Percentiles rank a stretch among this genome's conserved stretches.
Conservation (phyloP, 2,329 filamentous ascomycete species). For the Penicillium sp. region DNA sequence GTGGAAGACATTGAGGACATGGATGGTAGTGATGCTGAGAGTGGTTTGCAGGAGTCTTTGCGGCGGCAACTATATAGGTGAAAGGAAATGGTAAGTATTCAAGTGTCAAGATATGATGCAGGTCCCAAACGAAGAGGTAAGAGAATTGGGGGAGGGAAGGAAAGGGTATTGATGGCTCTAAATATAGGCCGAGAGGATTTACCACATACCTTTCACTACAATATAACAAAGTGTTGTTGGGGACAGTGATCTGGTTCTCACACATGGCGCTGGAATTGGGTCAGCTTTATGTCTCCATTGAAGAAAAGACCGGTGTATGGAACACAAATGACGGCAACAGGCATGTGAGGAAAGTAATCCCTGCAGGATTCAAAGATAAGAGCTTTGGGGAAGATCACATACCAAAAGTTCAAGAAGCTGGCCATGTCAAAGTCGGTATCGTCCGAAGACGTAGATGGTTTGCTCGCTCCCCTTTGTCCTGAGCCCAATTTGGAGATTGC, state of each 20-base stretch:
- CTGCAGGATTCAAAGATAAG: constrained; percentile 18
- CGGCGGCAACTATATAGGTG: constrained; percentile 35
- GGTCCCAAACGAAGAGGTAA: neutral
- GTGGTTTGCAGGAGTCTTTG: constrained; percentile 40
- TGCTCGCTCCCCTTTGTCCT: constrained; percentile 17
- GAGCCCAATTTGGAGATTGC: constrained; percentile 31
- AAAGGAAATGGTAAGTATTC: neutral
- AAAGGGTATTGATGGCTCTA: neutral
- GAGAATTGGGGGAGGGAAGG: neutral
- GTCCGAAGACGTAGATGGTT: constrained; percentile 15
- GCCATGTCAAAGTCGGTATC: constrained; percentile 34
- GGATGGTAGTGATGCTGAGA: constrained; percentile 33
- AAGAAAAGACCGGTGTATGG: constrained; percentile 13
- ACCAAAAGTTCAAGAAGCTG: constrained; percentile 42
- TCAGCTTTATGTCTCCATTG: constrained; percentile 22
- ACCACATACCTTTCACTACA: constrained; percentile 55
- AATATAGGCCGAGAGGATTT: neutral
- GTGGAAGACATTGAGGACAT: constrained; percentile 25
- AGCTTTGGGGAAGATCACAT: constrained; percentile 17
- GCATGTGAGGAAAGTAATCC: constrained; percentile 15
- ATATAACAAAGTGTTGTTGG: constrained; percentile 53
- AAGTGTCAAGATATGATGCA: constrained; percentile 1
- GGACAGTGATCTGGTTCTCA: constrained; percentile 57
- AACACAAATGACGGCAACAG: constrained; percentile 10
- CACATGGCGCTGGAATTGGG: constrained; percentile 48